Conservation (phyloP, 768 basidiomycete genomes). For the Lyophyllum atratum region DNA sequence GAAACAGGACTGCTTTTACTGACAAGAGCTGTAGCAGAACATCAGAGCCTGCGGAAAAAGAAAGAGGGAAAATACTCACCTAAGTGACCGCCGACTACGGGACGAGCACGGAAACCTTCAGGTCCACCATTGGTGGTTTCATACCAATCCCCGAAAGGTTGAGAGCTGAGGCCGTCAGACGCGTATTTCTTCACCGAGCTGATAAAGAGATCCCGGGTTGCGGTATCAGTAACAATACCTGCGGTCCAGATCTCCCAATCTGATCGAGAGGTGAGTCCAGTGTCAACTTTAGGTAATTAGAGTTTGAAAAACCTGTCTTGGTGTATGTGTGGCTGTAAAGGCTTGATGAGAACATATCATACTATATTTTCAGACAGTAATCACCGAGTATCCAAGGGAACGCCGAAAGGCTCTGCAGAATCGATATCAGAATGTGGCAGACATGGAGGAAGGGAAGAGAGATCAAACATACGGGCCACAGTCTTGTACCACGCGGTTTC, state of each 20-base stretch:
- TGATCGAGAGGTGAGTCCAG: slow-evolving; percentile 13
- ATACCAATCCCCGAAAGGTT: slow-evolving; percentile 54
- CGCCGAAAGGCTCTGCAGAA: slow-evolving; percentile 40
- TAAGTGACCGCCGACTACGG: slow-evolving; percentile 59
- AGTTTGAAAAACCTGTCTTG: slow-evolving; percentile 38
- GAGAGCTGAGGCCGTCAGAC: slow-evolving; percentile 42
- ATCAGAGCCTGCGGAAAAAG: slow-evolving; percentile 12
- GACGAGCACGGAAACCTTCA: slow-evolving; percentile 55
- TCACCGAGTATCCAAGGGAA: slow-evolving; percentile 52
- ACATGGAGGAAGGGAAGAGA: neutral
- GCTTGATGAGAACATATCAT: neutral
- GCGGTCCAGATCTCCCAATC: slow-evolving; percentile 67
- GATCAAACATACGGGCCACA: slow-evolving; percentile 38
- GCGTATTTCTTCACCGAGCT: slow-evolving; percentile 50
- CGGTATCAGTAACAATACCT: slow-evolving; percentile 48
- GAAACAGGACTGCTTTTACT: neutral
- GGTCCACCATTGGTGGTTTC: slow-evolving; percentile 51
- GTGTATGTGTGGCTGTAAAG: slow-evolving; percentile 49
- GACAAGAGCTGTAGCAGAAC: slow-evolving; percentile 15
- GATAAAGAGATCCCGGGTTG: slow-evolving; percentile 52
- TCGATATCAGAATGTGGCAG: neutral
- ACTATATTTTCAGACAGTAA: neutral
- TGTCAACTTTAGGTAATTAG: neutral
- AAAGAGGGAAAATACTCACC: slow-evolving; percentile 26
- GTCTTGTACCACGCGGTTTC: slow-evolving; percentile 55